Evolutionary conservation across 306 rosid species (phyloP).

Genomic region (Medicago lupulina): DNA sequence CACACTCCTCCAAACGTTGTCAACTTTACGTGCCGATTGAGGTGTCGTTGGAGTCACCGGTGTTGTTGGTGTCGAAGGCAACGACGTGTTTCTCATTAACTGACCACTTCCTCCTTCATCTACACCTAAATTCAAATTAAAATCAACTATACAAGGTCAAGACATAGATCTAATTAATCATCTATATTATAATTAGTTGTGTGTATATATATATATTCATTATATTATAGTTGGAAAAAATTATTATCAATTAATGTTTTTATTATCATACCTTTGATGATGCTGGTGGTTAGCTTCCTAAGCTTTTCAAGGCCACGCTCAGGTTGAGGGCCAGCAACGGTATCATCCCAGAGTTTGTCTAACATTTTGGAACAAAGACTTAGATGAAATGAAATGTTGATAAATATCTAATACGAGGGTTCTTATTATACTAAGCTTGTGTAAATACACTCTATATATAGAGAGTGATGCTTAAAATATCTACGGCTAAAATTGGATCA

Average conservation of each 20-base stretch:
- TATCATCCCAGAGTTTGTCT: slow-evolving; percentile 93
- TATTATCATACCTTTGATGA: slow-evolving; percentile 47
- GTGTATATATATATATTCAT: not conserved
- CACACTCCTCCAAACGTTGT: slow-evolving; percentile 98
- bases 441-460: slow-evolving; percentile 34
- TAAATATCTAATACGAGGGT: not conserved
- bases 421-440: not conserved
- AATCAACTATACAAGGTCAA: not conserved
- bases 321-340: slow-evolving; percentile 85
- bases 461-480: slow-evolving; percentile 46
- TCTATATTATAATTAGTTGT: no score
- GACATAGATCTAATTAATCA: not conserved
- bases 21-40: slow-evolving; percentile 57
- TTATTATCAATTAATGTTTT: not conserved
- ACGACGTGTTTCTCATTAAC: slow-evolving; percentile 47
- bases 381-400: not conserved
- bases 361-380: slow-evolving; percentile 46
- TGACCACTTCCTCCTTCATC: slow-evolving; percentile 61
- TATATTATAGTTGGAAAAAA: not conserved
- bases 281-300: slow-evolving; percentile 54
- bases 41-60: slow-evolving; percentile 75
- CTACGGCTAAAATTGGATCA: slow-evolving; percentile 23
- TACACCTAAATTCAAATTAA: not conserved
- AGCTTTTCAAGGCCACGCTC: slow-evolving; percentile 83
- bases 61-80: slow-evolving; percentile 64